Conservation (phyloP, 73 alveolate genomes). For the Blepharisma japonicum region DNA sequence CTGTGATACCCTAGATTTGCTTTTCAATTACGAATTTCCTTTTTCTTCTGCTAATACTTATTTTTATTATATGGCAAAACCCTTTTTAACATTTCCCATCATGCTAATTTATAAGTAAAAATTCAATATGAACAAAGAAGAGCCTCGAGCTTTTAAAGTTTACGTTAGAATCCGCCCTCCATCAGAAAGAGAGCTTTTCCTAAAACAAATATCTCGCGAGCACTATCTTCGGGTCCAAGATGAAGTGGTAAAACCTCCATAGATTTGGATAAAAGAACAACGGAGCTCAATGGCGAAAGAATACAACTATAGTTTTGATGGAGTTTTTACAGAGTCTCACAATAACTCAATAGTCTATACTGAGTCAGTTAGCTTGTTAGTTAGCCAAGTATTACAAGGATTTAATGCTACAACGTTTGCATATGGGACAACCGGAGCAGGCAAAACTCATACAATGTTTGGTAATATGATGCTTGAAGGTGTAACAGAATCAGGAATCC, state of each 20-base stretch:
- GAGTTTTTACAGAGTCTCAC: constrained; percentile 37
- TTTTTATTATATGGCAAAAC: too few species aligned
- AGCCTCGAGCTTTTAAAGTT: not conserved
- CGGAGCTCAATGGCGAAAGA: constrained; percentile 34
- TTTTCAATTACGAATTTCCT: too few species aligned
- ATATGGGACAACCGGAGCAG: constrained; percentile 94
- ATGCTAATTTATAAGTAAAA: too few species aligned
- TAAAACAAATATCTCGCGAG: not conserved
- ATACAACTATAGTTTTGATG: constrained; percentile 44
- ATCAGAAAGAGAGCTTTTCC: not conserved
- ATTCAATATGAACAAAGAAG: too few species aligned
- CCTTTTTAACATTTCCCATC: too few species aligned
- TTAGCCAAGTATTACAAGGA: constrained; percentile 71
- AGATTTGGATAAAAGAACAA: constrained; percentile 24
- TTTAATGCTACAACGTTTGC: constrained; percentile 90
- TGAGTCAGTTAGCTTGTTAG: constrained; percentile 50
- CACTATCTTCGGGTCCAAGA: not conserved
- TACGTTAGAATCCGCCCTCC: constrained; percentile 20
- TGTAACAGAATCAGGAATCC: not conserved
- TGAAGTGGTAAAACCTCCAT: not conserved
- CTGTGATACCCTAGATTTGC: too few species aligned
- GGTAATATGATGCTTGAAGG: constrained; percentile 56
- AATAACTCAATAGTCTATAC: constrained; percentile 35
- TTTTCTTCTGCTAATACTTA: too few species aligned
- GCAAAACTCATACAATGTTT: constrained; percentile 93